Conservation (phyloP, 129 eudicot genomes). For the Saposhnikovia divaricata region DNA sequence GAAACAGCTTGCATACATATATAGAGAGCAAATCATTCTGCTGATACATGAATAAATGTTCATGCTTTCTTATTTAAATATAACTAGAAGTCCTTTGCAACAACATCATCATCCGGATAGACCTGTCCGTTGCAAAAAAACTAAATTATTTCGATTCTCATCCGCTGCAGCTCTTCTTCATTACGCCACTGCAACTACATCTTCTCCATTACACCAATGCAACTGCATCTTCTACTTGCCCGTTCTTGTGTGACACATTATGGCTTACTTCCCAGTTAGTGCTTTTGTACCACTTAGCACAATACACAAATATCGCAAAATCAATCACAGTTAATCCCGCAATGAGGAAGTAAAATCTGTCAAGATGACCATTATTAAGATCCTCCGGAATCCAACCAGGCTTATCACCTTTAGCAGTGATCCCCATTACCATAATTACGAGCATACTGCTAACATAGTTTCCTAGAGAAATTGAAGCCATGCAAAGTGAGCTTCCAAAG, state of each 20-base stretch:
- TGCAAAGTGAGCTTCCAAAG: slow-evolving; percentile 25
- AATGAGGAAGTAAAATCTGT: slow-evolving; percentile 21
- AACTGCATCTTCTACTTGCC: background rate
- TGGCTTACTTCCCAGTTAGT: slow-evolving; percentile 3
- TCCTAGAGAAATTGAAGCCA: slow-evolving; percentile 26
- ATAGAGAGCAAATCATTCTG: too few relatives aligned
- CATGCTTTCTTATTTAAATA: background rate
- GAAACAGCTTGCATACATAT: too few relatives aligned
- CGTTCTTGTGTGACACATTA: background rate
- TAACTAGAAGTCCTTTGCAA: too few relatives aligned
- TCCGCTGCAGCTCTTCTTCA: background rate
- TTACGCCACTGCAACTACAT: background rate
- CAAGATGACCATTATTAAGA: slow-evolving; percentile 18
- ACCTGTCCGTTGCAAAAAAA: background rate
- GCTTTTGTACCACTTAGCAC: slow-evolving; percentile 21
- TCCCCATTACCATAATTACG: slow-evolving; percentile 14
- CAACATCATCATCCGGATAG: background rate
- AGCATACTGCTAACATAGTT: slow-evolving; percentile 16
- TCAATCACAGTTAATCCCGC: slow-evolving; percentile 14
- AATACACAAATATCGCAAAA: slow-evolving; percentile 9
- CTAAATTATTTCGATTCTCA: background rate
- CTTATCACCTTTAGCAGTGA: slow-evolving; percentile 12
- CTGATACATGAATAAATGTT: background rate
- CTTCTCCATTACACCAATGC: background rate
- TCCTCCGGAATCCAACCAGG: slow-evolving; percentile 24